Evolutionary conservation across 2,329 filamentous ascomycete genomes (phyloP).

Genomic region (Ophiostoma pallidulum): DNA sequence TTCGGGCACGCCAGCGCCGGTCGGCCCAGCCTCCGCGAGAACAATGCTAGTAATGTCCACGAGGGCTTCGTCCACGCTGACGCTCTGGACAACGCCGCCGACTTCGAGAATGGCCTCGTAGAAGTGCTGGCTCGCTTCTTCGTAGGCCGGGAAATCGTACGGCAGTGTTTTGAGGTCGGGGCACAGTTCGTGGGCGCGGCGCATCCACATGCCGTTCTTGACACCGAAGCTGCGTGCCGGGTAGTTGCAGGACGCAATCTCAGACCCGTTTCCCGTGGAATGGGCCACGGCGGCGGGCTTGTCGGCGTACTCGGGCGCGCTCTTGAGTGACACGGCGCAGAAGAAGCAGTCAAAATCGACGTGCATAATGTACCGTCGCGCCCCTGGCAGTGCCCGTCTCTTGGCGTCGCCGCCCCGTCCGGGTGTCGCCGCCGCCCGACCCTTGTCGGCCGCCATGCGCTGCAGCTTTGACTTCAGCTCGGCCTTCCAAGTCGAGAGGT

Average conservation of each 20-base stretch:
- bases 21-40: conserved; percentile 39
- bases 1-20: conserved; percentile 56
- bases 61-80: conserved; percentile 92
- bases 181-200: conserved; percentile 71
- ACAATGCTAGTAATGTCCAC: conserved; percentile 72
- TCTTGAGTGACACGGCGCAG: conserved; percentile 78
- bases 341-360: conserved; percentile 99
- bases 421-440: conserved; percentile 24
- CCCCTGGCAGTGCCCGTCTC: conserved; percentile 42
- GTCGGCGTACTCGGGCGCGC: conserved; percentile 61
- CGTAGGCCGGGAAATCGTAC: conserved; percentile 92
- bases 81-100: conserved; percentile 82
- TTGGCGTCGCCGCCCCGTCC: background rate
- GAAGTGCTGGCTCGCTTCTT: conserved; percentile 79
- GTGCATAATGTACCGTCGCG: conserved; percentile 78
- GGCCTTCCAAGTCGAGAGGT: conserved; percentile 93
- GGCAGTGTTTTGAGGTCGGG: conserved; percentile 81
- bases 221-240: conserved; percentile 75
- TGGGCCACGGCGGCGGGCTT: conserved; percentile 88
- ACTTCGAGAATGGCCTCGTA: conserved; percentile 75
- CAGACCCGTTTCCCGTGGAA: conserved; percentile 72
- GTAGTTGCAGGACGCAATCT: conserved; percentile 98
- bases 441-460: conserved; percentile 63
- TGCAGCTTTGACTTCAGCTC: conserved; percentile 86
- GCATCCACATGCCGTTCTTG: conserved; percentile 99